Evolutionary conservation across 2,329 filamentous ascomycete species (phyloP), one percentile per base, ranked within the genome.

Genomic region (Xylariaceae sp.): DNA sequence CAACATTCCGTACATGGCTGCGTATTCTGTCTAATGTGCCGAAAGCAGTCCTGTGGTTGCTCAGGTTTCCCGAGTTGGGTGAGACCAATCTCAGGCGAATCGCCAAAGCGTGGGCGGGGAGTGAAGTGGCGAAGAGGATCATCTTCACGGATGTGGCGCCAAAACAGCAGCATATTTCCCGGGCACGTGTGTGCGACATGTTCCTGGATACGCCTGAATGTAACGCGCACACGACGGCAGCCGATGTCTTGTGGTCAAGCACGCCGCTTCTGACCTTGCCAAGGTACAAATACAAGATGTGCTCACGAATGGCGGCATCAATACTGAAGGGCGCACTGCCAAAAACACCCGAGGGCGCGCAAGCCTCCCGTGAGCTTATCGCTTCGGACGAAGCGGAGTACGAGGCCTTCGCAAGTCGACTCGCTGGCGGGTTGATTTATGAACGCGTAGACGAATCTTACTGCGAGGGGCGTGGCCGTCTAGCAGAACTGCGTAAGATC

Each of bases 181-280:
- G 94, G 39, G 94, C 94, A 4, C 86, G 92, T 18, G 85, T 99
- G 34, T 93, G 93, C 71, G 94, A 99, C 75, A 79, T 99, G 5
- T 97, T 99, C 71, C 83, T 99, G 11, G 94, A 99, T 74, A 99
- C 94, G 0, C 92, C 94, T 1, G 94, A 99, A 74, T 99, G 94
- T 76, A 99, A 99, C 71, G 94, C 92, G 1, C 94, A 99, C 73
- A 99, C 94, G 0, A 99, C 94, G 1, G 94, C 94, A 1, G 95
- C 94, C 10, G 94, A 99, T 70, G 88, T 97, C 1, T 80, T 99
- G 5, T 99, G 94, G 94, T 95, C 90, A 55, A 95, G 92, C 67
- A 97, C 94, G 0, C 94, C 94, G 4, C 78, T 99, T 18, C 80
- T 99, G 34, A 99, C 94, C 0, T 80, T 94, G 35, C 92, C 94